Conservation (phyloP, 768 basidiomycete species). For the Kwoniella europaea region DNA sequence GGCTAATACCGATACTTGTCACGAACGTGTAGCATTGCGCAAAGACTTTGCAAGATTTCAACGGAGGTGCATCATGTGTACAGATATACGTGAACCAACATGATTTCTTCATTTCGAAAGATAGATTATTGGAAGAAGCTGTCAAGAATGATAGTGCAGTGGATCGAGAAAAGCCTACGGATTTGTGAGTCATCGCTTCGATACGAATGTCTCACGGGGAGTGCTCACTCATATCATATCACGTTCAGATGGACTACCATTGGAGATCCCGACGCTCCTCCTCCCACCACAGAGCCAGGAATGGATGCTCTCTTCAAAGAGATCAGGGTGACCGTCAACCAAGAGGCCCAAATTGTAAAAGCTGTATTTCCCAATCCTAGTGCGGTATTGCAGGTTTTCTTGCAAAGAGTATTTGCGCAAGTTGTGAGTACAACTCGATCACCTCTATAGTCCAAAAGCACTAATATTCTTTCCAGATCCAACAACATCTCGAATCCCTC, state of each 20-base stretch:
- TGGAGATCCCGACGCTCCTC: constrained; percentile 74
- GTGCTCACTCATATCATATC: neutral
- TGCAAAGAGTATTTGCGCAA: constrained; percentile 97
- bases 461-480: constrained; percentile 67
- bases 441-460: neutral
- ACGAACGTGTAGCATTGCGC: constrained; percentile 79
- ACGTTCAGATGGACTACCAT: constrained; percentile 74
- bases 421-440: constrained; percentile 67
- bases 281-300: constrained; percentile 80
- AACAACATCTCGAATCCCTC: constrained; percentile 92
- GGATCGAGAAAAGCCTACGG: constrained; percentile 23
- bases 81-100: constrained; percentile 99
- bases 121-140: constrained; percentile 69
- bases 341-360: constrained; percentile 96
- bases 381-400: constrained; percentile 95
- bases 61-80: constrained; percentile 93
- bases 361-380: constrained; percentile 97
- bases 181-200: constrained; percentile 29
- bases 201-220: constrained; percentile 6
- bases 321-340: constrained; percentile 86
- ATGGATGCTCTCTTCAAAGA: constrained; percentile 79
- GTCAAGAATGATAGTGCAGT: constrained; percentile 61
- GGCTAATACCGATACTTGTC: neutral
- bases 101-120: constrained; percentile 91
- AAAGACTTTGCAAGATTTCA: constrained; percentile 94